Evolutionary conservation across 345 rosid species (phyloP).

Genomic region (Mercurialis annua): DNA sequence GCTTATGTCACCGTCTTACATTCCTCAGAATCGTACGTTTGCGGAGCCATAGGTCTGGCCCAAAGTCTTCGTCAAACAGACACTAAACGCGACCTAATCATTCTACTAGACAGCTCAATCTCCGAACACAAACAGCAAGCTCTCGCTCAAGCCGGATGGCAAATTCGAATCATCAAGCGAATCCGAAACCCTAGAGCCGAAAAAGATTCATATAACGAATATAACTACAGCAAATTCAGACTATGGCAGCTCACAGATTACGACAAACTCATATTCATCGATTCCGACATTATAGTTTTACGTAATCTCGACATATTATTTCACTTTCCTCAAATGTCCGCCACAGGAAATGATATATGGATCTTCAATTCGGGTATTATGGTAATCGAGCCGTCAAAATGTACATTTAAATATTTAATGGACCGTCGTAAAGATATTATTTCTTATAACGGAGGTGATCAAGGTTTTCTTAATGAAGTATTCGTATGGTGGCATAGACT

Average conservation of each 20-base stretch:
- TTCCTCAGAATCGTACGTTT: slow-evolving; percentile 78
- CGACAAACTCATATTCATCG: slow-evolving; percentile 79
- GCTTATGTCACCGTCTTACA: slow-evolving; percentile 92
- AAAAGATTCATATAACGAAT: slow-evolving; percentile 69
- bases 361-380: slow-evolving; percentile 89
- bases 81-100: slow-evolving; percentile 78
- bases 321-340: slow-evolving; percentile 83
- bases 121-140: slow-evolving; percentile 57
- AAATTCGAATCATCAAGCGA: slow-evolving; percentile 53
- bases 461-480: slow-evolving; percentile 76
- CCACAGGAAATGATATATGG: slow-evolving; percentile 82
- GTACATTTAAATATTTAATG: slow-evolving; percentile 69
- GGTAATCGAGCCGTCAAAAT: slow-evolving; percentile 96
- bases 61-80: slow-evolving; percentile 80
- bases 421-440: slow-evolving; percentile 53
- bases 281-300: slow-evolving; percentile 78
- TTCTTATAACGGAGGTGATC: slow-evolving; percentile 96
- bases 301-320: slow-evolving; percentile 74
- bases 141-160: slow-evolving; percentile 75
- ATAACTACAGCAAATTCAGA: slow-evolving; percentile 88
- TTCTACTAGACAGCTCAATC: slow-evolving; percentile 73
- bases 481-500: slow-evolving; percentile 94
- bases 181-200: slow-evolving; percentile 82
- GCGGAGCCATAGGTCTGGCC: slow-evolving; percentile 87
- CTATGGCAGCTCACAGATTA: slow-evolving; percentile 89